Evolutionary conservation across 1,284 basidiomycete species (phyloP).

Genomic region (Ceratorhiza oryzae-sativae): DNA sequence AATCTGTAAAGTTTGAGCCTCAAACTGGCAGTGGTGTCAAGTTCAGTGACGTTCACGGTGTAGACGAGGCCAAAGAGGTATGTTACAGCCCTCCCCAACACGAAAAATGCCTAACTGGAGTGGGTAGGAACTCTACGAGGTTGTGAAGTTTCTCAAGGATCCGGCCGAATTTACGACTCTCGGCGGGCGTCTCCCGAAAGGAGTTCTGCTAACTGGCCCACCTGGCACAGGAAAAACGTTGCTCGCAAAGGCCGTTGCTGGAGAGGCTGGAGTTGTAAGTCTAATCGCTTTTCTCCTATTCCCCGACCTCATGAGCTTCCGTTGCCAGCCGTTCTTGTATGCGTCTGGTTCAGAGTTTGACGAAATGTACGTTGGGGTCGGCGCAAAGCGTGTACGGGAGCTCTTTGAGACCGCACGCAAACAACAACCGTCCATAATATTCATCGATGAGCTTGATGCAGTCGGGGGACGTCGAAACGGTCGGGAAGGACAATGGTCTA

Average conservation of each 20-base stretch:
- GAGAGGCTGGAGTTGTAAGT: conserved; percentile 86
- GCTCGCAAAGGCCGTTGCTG: conserved; percentile 96
- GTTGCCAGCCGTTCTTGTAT: conserved; percentile 76
- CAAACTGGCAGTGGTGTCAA: conserved; percentile 78
- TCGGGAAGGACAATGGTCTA: conserved; percentile 85
- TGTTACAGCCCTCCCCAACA: conserved; percentile 42
- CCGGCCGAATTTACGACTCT: conserved; percentile 86
- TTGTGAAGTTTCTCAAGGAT: conserved; percentile 92
- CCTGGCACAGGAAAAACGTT: conserved; percentile 99
- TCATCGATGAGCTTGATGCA: conserved; percentile 93
- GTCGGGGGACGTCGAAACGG: conserved; percentile 91
- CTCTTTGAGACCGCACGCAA: conserved; percentile 95
- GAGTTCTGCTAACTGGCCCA: conserved; percentile 71
- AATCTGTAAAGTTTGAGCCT: conserved; percentile 77
- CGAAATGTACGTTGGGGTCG: conserved; percentile 97
- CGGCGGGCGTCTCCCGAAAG: conserved; percentile 91
- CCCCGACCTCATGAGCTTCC: background rate
- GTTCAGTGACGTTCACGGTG: conserved; percentile 92
- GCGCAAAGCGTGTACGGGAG: conserved; percentile 95
- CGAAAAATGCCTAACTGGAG: conserved; percentile 9
- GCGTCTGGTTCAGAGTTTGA: conserved; percentile 96
- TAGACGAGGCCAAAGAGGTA: conserved; percentile 91
- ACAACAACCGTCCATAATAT: conserved; percentile 93
- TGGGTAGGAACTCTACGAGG: conserved; percentile 83
- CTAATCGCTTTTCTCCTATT: background rate